phyloP scores from a whole-genome alignment of 2,329 filamentous ascomycete genomes.

The Fusarium sp. region DNA sequence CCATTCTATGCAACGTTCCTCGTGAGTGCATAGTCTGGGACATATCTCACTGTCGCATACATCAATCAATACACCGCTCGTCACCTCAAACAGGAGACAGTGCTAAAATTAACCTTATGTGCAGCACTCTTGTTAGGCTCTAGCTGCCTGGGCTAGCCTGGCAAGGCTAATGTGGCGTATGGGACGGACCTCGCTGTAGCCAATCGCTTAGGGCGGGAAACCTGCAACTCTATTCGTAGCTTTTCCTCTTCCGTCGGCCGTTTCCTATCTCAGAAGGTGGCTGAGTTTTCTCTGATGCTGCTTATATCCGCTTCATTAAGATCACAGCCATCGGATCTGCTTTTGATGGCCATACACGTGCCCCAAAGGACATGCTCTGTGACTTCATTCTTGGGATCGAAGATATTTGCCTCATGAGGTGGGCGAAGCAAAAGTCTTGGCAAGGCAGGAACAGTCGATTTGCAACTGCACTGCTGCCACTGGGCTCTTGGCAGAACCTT shows the following conservation, averaged over 20 bases:
- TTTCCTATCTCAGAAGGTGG: not conserved
- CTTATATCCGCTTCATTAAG: not conserved
- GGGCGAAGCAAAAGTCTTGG: not conserved
- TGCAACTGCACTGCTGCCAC: not conserved
- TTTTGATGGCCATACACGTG: not conserved
- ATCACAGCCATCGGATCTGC: not conserved
- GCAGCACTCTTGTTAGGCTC: not conserved
- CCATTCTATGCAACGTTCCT: not conserved
- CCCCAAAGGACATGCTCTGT: not conserved
- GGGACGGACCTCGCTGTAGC: not conserved
- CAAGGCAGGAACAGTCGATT: not conserved
- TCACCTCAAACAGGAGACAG: not conserved
- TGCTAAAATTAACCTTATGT: constrained; percentile 13
- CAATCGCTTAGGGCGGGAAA: constrained; percentile 3
- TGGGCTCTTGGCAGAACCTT: not conserved
- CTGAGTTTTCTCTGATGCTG: not conserved
- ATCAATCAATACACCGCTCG: not conserved
- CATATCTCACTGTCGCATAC: not conserved
- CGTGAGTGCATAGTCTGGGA: not conserved
- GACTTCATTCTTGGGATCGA: not conserved
- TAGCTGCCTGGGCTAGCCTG: not conserved
- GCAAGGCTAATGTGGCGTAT: not conserved
- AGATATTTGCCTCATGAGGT: not conserved
- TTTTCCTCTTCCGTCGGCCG: not conserved
- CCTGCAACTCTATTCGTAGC: constrained; percentile 5